Percentiles rank a stretch among this genome's conserved stretches.
phyloP scores from a whole-genome alignment of 441 rosid species.

The Populus hybrid region DNA sequence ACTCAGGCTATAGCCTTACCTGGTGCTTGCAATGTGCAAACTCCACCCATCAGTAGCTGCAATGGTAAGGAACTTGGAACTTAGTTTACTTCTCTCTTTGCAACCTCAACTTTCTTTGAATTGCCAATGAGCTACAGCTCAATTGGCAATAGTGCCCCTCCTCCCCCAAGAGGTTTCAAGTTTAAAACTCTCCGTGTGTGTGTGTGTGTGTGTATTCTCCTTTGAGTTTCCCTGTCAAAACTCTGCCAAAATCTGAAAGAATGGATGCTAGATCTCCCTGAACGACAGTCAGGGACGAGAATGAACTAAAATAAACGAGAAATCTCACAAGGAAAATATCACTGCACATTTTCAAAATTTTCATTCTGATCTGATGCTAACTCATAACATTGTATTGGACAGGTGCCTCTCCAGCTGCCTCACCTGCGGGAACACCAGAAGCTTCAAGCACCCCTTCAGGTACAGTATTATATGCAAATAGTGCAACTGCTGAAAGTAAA shows the following conservation, averaged over 20 bases:
- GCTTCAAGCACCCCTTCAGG: conserved; percentile 52
- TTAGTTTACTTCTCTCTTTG: not conserved
- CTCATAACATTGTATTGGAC: conserved; percentile 16
- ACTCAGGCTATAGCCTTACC: conserved; percentile 81
- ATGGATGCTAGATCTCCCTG: not conserved
- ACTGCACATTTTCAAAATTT: not conserved
- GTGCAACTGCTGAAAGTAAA: not conserved
- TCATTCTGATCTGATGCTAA: conserved; percentile 7
- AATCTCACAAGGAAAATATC: not conserved
- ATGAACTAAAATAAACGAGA: not conserved
- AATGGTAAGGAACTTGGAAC: conserved; percentile 41
- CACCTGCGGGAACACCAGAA: conserved; percentile 65
- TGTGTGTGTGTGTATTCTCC: too few species aligned
- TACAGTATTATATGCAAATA: conserved; percentile 10
- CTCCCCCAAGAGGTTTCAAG: not conserved
- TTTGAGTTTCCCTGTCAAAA: not conserved
- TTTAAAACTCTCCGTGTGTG: too few species aligned
- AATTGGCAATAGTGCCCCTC: not conserved
- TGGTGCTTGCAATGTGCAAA: conserved; percentile 71
- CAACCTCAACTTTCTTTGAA: not conserved
- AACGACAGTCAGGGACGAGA: not conserved
- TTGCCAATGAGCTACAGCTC: not conserved
- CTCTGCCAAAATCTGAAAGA: not conserved
- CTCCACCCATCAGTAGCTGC: conserved; percentile 76
- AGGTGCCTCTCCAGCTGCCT: conserved; percentile 67